Base-by-base conservation (phyloP, 345 rosid genomes). In the Hypericum perforatum region DNA sequence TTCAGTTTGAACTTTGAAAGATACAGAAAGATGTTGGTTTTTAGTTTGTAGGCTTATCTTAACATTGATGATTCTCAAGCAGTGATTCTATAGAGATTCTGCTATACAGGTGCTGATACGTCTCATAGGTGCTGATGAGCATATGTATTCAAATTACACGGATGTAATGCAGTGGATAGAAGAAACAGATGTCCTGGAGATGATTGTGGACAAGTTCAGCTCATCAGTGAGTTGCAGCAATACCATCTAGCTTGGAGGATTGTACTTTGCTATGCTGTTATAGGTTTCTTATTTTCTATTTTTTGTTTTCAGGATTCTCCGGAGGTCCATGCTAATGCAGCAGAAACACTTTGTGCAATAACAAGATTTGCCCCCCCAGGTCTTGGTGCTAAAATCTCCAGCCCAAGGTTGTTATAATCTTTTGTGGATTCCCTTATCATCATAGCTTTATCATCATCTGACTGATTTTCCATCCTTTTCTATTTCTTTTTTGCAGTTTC, bases 291-390 rank as follows among this genome's bases (percentile, higher is more conserved):
- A 40, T 53, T 53, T 53, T 44, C 53, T 22, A 41, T 8, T 47
- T 45, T 41, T 16, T 55, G 57, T 52, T 52, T 61, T 12, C 78
- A 90, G 97, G 89, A 84, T 60, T 82, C 66, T 48, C 91, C 97
- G 14, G 91, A 90, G 75, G 97, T 86, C 62, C 97, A 90, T 79
- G 82, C 91, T 57, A 90, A 90, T 70, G 77, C 91, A 40, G 97
- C 97, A 62, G 97, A 90, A 79, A 73, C 84, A 9, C 83, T 86
- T 12, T 90, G 95, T 75, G 76, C 94, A 37, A 82, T 86, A 40
- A 79, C 95, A 42, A 73, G 91, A 71, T 80, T 71, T 63, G 90
- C 94, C 53, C 94, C 91, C 52, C 82, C 84, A n/a, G 79, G 82
- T 58, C 86, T 90, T 70, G 83, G 89, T 51, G 63, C 84, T 52